Percentiles rank a stretch among this genome's conserved stretches.
Conservation (phyloP, 176 grass and related monocot genomes). For the Oryza meridionalis region DNA sequence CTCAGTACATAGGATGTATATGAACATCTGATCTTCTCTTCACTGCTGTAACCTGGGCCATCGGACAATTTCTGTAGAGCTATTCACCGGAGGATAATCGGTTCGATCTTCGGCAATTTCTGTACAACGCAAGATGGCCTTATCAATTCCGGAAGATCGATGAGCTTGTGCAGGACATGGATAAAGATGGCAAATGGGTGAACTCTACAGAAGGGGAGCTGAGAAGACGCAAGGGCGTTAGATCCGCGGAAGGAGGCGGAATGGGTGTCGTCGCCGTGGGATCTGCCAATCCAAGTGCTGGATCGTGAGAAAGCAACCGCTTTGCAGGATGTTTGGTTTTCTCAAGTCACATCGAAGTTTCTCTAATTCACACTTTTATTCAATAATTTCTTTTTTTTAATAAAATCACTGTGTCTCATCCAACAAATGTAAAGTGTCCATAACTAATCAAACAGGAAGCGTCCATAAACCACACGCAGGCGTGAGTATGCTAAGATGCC, state of each 20-base stretch:
- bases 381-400: background rate
- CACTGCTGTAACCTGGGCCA: slow-evolving; percentile 2
- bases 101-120: slow-evolving; percentile 91
- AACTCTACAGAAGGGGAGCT: slow-evolving; percentile 23
- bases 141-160: slow-evolving; percentile 93
- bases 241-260: slow-evolving; percentile 54
- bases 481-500: background rate
- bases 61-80: slow-evolving; percentile 59
- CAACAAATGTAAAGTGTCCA: background rate
- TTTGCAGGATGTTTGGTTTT: background rate
- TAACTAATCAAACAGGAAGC: background rate
- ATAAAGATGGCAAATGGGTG: slow-evolving; percentile 51
- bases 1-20: background rate
- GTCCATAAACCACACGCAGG: background rate
- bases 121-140: slow-evolving; percentile 90
- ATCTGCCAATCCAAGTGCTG: slow-evolving; percentile 71
- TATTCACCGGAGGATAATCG: slow-evolving; percentile 99
- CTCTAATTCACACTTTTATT: no score
- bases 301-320: slow-evolving; percentile 42
- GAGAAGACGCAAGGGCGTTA: slow-evolving; percentile 12
- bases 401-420: background rate
- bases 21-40: background rate
- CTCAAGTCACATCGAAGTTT: no score
- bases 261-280: slow-evolving; percentile 76
- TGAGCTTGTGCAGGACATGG: slow-evolving; percentile 70